phyloP scores from a whole-genome alignment of 2,329 filamentous ascomycete species.

The Fusarium metavorans region DNA sequence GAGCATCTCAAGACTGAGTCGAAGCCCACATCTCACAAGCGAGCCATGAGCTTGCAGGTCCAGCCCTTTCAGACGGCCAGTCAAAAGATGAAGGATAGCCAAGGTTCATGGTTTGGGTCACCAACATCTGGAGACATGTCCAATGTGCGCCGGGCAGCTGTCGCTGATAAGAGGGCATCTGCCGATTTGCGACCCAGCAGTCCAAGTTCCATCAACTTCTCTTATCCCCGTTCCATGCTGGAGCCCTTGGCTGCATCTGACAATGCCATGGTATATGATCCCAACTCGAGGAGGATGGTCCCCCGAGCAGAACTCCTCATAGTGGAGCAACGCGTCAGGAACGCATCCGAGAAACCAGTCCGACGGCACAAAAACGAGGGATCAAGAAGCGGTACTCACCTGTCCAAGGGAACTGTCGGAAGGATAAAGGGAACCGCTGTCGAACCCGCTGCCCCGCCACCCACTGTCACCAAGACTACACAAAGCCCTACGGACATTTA shows the following conservation, averaged over 20 bases:
- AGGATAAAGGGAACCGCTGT: constrained; percentile 63
- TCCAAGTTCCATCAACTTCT: constrained; percentile 69
- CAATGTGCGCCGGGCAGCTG: constrained; percentile 59
- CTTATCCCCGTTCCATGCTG: constrained; percentile 63
- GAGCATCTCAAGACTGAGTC: constrained; percentile 43
- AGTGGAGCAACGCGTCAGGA: constrained; percentile 56
- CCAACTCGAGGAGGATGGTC: constrained; percentile 75
- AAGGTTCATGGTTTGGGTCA: constrained; percentile 63
- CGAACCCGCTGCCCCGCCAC: constrained; percentile 39
- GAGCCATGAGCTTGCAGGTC: constrained; percentile 58
- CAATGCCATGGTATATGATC: constrained; percentile 69
- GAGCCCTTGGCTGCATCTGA: constrained; percentile 52
- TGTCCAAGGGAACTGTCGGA: constrained; percentile 65
- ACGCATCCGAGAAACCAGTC: constrained; percentile 53
- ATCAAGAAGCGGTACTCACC: constrained; percentile 58
- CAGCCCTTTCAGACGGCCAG: constrained; percentile 67
- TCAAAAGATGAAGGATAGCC: constrained; percentile 59
- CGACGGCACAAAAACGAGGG: constrained; percentile 57
- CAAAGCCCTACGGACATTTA: constrained; percentile 1
- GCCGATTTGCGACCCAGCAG: constrained; percentile 55
- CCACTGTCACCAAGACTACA: constrained; percentile 44
- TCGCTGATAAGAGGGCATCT: constrained; percentile 49
- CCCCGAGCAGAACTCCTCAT: constrained; percentile 58
- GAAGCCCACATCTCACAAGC: constrained; percentile 50
- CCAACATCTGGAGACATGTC: constrained; percentile 57